Base-by-base conservation (phyloP, 441 rosid genomes). In the Populus trichocarpa region DNA sequence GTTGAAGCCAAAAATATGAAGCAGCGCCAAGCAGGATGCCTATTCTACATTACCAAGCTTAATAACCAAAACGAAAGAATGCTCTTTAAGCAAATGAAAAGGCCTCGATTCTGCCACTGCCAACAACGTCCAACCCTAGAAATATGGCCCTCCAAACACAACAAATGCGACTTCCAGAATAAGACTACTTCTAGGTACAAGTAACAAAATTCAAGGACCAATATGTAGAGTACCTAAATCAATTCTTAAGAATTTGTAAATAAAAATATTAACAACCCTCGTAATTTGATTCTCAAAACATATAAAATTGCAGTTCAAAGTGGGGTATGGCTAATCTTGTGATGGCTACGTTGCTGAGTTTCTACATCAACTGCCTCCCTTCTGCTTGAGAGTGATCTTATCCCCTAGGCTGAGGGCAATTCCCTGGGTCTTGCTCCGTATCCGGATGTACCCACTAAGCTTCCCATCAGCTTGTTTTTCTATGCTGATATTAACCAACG, bases 381-480 rank as follows among this genome's bases (percentile, higher is more conserved):
- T 93, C 87, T 95, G 98, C 89, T 91, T 93, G 77, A 93, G 90
- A 68, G 98, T 95, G 74, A 95, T 93, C 84, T 92, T 95, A 83
- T 95, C 99, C 26, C 99, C 99, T 2, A 95, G 91, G 81, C 98
- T 92, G n/a, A 95, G 91, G 65, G 99, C 97, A 79, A 95, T 95
- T 42, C 99, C 99, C 85, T 95, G 98, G 23, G 97, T 95, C 84
- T 95, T 95, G 87, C 98, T 95, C 80, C 99, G 82, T 81, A 95
- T 95, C 83, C 99, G 89, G 83, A 95, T 93, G 85, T 90, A 93
- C 71, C 99, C 99, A 35, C 96, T 88, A 3, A 93, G 92, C 83
- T 92, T 91, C 63, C 86, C 92, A 67, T 92, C 98, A 0, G 63
- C 79, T 80, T 90, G 97, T 82, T 93, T 95, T 86, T 95, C 99